Evolutionary conservation across 1,284 basidiomycete genomes (phyloP).

Genomic region (Rhodotorula sp.): DNA sequence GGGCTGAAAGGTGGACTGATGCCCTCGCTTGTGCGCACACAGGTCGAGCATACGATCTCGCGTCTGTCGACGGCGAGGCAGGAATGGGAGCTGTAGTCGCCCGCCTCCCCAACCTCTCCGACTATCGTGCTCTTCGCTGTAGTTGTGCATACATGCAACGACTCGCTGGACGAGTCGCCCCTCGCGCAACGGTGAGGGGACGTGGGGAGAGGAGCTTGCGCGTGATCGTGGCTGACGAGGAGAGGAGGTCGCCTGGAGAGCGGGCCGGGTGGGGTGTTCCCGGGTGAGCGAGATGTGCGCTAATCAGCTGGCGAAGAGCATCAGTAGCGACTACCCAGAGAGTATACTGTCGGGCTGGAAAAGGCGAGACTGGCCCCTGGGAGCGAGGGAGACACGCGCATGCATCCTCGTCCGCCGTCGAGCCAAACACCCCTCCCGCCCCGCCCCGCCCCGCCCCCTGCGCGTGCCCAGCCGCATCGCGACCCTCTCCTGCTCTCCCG

Average conservation of each 20-base stretch:
- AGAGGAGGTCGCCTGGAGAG: neutral
- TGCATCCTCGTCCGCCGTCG: too few relatives aligned
- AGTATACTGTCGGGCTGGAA: too few relatives aligned
- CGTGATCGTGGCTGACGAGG: neutral
- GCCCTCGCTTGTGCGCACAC: neutral
- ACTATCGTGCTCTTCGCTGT: too few relatives aligned
- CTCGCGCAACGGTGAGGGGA: too few relatives aligned
- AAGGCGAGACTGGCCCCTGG: too few relatives aligned
- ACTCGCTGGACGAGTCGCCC: neutral
- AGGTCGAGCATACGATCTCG: constrained; percentile 39
- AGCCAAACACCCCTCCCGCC: neutral
- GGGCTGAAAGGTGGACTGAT: neutral
- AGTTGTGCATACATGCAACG: neutral
- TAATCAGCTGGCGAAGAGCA: too few relatives aligned
- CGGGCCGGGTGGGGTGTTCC: too few relatives aligned
- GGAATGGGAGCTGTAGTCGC: constrained; percentile 3
- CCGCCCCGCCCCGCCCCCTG: too few relatives aligned
- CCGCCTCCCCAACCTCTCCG: too few relatives aligned
- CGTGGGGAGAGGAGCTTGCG: neutral
- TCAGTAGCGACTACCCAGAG: too few relatives aligned
- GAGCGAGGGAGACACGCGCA: too few relatives aligned
- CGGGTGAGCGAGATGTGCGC: too few relatives aligned
- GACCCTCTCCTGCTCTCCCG: neutral
- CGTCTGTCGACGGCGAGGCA: constrained; percentile 9
- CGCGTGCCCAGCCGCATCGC: neutral